Evolutionary conservation across 169 alveolate genomes (phyloP), one percentile per base, ranked within the genome.

Genomic region (Cryptosporidium ryanae): DNA sequence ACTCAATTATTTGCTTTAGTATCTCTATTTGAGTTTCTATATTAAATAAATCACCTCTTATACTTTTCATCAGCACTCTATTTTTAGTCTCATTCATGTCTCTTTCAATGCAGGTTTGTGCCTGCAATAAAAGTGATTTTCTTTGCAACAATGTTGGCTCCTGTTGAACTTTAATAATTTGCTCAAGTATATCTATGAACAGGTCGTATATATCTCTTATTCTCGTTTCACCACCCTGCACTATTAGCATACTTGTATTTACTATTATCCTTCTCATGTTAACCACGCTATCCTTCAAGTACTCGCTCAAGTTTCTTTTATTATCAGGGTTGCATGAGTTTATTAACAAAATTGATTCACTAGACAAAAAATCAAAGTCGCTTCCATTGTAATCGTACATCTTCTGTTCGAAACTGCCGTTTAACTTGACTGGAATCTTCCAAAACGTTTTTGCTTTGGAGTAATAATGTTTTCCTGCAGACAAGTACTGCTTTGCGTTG

Each of bases 71-170:
- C n/a, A 59, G 44, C 6, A 38, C 71, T 38, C 59, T 55, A 15
- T 76, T 76, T 65, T 76, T 61, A 44, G 23, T 63, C 17, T 76
- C 87, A 61, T 76, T 38, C 71, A 38, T 76, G 25, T 76, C 87
- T 32, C 71, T 55, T 15, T 55, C 76, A 23, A 76, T 76, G 34
- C 87, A 76, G 15, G 76, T 59, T 46, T 76, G 87, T 13, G 87
- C 29, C 8, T 76, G 87, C 10, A 76, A 21, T 25, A 76, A 61
- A 8, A 59, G 44, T 38, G 87, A 55, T 61, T 46, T 76, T 55
- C 87, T 55, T 31, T 76, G 70, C 6, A 76, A 17, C 12, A 76
- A 38, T 21, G 87, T 76, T 1, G 87, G 87, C n/a, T 61, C 71
- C 8, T 76, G 87, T 18, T 76, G 87, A 34, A 76, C 59, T 25